Evolutionary conservation across 2,329 filamentous ascomycete genomes (phyloP), one percentile per base, ranked within the genome.

Genomic region (Exutisphaerella laricina): DNA sequence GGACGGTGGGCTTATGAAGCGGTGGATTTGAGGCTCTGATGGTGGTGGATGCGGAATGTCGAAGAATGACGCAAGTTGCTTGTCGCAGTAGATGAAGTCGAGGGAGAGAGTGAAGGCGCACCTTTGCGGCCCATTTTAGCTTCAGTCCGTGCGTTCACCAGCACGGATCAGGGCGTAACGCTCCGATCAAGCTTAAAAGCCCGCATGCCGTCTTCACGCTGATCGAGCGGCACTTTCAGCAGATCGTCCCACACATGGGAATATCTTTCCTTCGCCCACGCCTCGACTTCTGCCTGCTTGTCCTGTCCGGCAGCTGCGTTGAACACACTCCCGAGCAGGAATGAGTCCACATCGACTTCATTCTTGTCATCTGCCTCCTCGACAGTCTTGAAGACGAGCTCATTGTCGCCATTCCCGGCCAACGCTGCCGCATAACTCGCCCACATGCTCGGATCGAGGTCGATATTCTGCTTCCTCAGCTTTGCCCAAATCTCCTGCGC

Each of bases 271-370:
- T 75, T 75, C 2, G 84, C 84, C 88, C 88, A 95, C 12, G 74
- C 69, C 60, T 88, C 81, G 43, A 94, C 82, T 26, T 79, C 70
- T 4, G 74, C 70, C 62, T 92, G 87, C 56, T 79, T 58, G 13
- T 43, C 49, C 10, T 74, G 39, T 75, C 73, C 46, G 76, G 74
- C 45, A 75, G 88, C 74, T 7, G 79, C 82, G 55, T 90, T 92
- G 64, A 86, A 88, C 45, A 88, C 73, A 18, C 82, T 77, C 12
- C 82, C 87, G 35, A 95, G 88, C 85, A 85, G 83, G 59, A 79
- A 75, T 21, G 72, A 67, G 60, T 84, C 80, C n/a, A 85, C 83
- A 49, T 72, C 72, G 43, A 79, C 71, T 8, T 84, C 85, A 43
- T 82, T 77, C 43, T 79, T 78, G 37, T 71, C 70, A 51, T 83